Base-by-base conservation (phyloP, 371 early-diverging fungal genomes). In the Mucor velutinosus region DNA sequence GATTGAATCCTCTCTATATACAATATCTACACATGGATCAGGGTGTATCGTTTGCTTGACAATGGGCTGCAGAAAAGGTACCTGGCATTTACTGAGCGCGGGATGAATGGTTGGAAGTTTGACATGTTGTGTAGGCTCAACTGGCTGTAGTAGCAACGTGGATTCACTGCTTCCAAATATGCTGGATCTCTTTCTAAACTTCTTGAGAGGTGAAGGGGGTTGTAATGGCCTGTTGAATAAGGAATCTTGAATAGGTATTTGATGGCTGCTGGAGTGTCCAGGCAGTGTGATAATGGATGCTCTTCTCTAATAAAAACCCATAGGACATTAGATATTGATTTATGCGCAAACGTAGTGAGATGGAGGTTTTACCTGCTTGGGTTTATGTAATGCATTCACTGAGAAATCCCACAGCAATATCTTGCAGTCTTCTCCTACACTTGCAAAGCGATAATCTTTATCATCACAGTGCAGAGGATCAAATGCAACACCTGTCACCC, bases 391-490 rank as follows among this genome's bases (percentile, higher is more conserved):
- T 4, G 91, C 89, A 15, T 84, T 77, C 14, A 92, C 82, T 39
- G 93, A 90, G 75, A 97, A 95, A 74, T 97, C 96, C 96, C 97
- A 96, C 21, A 96, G 69, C 33, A 93, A 74, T 4, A 96, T 69
- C 62, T 87, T 84, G 3, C 91, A 87, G 66, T 96, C 95, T 57
- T 97, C 96, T 47, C 92, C 59, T 27, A 58, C 65, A 59, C 51
- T 92, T 60, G 89, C 92, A 74, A 97, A 92, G 23, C 95, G 78
- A 75, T 94, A 94, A 30, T 86, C 90, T 27, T 85, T 76, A 11
- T 90, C 92, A 64, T 90, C 91, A 67, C 92, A 94, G 49, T 89
- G 84, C 88, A 91, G 87, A 12, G 91, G 88, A 76, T 98, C 98
- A 87, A 98, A 99, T 8, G 89, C 90, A 0, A 98, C 87, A 4